Conservation (phyloP, 2,329 filamentous ascomycete genomes). For the Aspergillus udagawae region DNA sequence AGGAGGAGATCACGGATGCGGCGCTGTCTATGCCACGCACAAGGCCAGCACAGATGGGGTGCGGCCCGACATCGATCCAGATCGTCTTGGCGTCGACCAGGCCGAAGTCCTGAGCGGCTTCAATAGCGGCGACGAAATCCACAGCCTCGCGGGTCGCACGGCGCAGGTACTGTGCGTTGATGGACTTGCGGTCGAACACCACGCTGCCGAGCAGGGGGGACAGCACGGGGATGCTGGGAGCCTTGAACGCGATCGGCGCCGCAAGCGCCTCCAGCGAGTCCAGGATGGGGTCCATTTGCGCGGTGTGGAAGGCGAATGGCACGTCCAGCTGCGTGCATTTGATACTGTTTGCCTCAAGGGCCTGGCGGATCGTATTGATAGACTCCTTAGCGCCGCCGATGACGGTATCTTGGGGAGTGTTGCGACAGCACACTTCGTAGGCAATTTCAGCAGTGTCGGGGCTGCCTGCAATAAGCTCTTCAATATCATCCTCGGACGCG, state of each 20-base stretch:
- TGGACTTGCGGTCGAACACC: conserved; percentile 53
- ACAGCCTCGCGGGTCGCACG: conserved; percentile 65
- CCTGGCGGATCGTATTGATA: conserved; percentile 51
- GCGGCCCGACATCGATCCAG: conserved; percentile 71
- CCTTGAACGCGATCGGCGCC: conserved; percentile 49
- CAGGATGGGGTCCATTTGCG: conserved; percentile 16
- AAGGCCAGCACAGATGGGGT: conserved; percentile 66
- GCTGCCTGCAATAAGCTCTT: conserved; percentile 58
- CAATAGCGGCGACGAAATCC: conserved; percentile 62
- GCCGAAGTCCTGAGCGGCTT: conserved; percentile 50
- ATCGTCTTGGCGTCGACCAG: conserved; percentile 60
- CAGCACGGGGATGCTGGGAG: conserved; percentile 59
- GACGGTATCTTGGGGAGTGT: conserved; percentile 70
- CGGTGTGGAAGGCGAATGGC: conserved; percentile 52
- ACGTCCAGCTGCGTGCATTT: conserved; percentile 62
- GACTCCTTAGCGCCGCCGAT: conserved; percentile 60
- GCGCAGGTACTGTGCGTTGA: conserved; percentile 61
- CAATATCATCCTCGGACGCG: conserved; percentile 38
- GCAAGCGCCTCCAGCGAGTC: conserved; percentile 12
- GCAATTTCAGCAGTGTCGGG: conserved; percentile 31
- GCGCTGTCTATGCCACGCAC: conserved; percentile 60
- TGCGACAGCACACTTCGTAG: conserved; percentile 65
- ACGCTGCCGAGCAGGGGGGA: conserved; percentile 61
- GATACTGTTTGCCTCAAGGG: conserved; percentile 51
- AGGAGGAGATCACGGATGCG: conserved; percentile 53